A percentile compares a stretch with the other conserved stretches of the same genome.
phyloP scores from a whole-genome alignment of 164 flowering plant genomes.

The Cinnamomum micranthum region DNA sequence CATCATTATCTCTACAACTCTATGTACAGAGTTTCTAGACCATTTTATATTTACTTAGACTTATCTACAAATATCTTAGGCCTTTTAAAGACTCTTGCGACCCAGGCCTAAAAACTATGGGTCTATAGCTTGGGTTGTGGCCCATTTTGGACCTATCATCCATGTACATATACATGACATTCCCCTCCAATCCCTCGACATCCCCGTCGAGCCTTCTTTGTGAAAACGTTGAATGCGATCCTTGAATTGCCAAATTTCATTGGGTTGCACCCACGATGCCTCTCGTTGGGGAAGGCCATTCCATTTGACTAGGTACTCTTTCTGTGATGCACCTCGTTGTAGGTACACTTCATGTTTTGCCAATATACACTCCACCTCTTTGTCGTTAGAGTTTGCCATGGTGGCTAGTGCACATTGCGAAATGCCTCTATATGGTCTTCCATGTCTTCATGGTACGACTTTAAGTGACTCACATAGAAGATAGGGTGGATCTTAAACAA shows the following conservation, averaged over 20 bases:
- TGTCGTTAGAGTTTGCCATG: background rate
- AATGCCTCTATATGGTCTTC: background rate
- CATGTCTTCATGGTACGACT: conserved; percentile 2
- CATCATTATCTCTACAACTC: no score
- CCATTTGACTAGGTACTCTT: background rate
- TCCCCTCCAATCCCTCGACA: background rate
- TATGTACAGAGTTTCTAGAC: no score
- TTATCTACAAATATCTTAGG: no score
- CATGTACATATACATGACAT: background rate
- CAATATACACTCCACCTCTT: background rate
- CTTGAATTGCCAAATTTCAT: background rate
- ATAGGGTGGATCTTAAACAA: background rate
- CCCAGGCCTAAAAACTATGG: no score
- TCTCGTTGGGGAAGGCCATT: background rate
- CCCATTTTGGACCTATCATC: no score
- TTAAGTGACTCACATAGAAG: background rate
- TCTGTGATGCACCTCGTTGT: background rate
- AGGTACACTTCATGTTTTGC: background rate
- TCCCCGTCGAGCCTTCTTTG: background rate
- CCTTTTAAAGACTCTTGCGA: no score
- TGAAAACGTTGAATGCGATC: background rate
- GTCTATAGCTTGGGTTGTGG: no score
- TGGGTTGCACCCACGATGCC: background rate
- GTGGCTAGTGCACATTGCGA: background rate
- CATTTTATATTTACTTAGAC: no score